Evolutionary conservation across 495 filamentous ascomycete species (phyloP), one percentile per base, ranked within the genome.

Genomic region (Aspergillus bertholletiae): DNA sequence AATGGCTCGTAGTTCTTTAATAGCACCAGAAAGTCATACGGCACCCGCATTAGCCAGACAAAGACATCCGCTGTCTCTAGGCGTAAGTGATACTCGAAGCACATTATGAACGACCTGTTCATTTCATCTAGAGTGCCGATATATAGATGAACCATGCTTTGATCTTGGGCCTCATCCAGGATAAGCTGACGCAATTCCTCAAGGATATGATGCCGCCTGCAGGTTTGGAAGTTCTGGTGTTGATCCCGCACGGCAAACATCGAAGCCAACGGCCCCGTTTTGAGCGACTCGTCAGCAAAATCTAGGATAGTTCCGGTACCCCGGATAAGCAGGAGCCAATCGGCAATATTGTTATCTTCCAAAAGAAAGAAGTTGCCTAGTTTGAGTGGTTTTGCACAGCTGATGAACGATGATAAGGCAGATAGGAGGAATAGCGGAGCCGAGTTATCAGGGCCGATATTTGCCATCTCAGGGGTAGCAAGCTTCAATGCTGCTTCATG

Each of bases 271-370:
- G 3, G n/a, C 1, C 39, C 39, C 6, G n/a, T 18, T 7, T 12
- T 22, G 20, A 43, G n/a, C 15, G n/a, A 2, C 11, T 43, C 39
- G 1, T 15, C n/a, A 18, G 15, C n/a, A 13, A 8, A 18, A 3
- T 43, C 39, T 5, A 43, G 7, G 20, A 43, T 43, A 1, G 39
- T 43, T 15, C n/a, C n/a, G 3, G 18, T 22, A 1, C 74, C 74
- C 17, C 71, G 65, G 46, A 74, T 67, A 5, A 67, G 58, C 39
- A 60, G 54, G 12, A 71, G 57, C 74, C 76, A 79, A n/a, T 75
- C 67, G 0, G 74, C 63, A 22, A 75, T 62, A 2, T 61, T 61
- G n/a, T 65, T 64, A 13, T 66, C 55, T n/a, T 72, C 69, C 7
- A 61, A 49, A 7, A 76, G 45, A 7, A 80, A 64, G 5, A 77